These are phyloP conservation scores for Dactylorhiza incarnata DNA, from an alignment of 106 monocot genomes.

Conservation along the genomic window DNA sequence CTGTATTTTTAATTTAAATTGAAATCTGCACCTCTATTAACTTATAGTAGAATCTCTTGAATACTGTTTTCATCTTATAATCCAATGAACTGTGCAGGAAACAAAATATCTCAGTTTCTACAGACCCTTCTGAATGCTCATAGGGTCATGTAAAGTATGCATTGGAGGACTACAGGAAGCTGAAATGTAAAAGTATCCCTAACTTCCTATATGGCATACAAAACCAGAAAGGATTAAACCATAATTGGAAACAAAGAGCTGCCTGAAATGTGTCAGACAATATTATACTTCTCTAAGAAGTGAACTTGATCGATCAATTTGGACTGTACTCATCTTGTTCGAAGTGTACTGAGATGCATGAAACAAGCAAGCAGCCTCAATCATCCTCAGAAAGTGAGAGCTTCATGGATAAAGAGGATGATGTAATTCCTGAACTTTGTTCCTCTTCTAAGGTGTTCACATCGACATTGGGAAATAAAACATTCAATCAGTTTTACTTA, in stretches of 20 bases:
- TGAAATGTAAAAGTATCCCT: not conserved
- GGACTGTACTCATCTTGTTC: not conserved
- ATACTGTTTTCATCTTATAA: not conserved
- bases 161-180: not conserved
- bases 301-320: not conserved
- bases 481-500: not conserved
- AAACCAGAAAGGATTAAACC: not conserved
- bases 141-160: not conserved
- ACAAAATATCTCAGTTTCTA: not conserved
- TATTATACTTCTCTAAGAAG: not conserved
- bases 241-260: not conserved
- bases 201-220: not conserved
- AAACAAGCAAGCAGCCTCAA: not conserved
- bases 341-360: not conserved
- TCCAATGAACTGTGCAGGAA: slow-evolving; percentile 1
- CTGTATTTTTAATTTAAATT: not conserved
- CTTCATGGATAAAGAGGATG: not conserved
- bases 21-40: not conserved
- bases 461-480: not conserved
- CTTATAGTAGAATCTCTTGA: not conserved
- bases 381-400: not conserved
- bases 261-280: not conserved
- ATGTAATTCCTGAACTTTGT: not conserved
- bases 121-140: not conserved
- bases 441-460: not conserved